A percentile compares a stretch with the other conserved stretches of the same genome.
Evolutionary conservation across 2,329 filamentous ascomycete species (phyloP).

Genomic region (Penicillium sp.): DNA sequence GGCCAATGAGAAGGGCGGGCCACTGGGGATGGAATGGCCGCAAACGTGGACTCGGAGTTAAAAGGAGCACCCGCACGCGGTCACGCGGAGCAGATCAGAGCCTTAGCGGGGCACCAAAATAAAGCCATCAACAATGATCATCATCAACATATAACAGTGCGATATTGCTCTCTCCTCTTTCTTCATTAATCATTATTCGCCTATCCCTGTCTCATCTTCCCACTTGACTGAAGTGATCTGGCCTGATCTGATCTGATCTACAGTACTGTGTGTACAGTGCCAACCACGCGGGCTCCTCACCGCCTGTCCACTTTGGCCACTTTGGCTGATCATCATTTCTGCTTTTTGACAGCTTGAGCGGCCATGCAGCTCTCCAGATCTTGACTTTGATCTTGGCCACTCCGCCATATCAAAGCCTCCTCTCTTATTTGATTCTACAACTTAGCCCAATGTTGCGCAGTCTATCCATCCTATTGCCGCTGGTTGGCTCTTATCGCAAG

Average conservation of each 20-base stretch:
- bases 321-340: neutral
- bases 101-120: neutral
- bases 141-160: slow-evolving; percentile 1
- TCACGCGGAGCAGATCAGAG: neutral
- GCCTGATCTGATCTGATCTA: too few species aligned
- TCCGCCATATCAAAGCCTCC: neutral
- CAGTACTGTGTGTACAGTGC: too few species aligned
- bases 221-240: too few species aligned
- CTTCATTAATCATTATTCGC: too few species aligned
- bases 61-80: slow-evolving; percentile 3
- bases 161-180: neutral
- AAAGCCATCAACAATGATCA: slow-evolving; percentile 1
- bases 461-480: slow-evolving; percentile 4
- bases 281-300: neutral
- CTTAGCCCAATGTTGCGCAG: neutral
- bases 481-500: slow-evolving; percentile 19
- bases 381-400: neutral
- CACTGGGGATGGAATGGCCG: slow-evolving; percentile 11
- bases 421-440: neutral
- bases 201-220: neutral
- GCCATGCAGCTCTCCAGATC: neutral
- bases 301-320: neutral
- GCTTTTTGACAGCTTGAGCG: neutral
- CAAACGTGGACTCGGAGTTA: slow-evolving; percentile 11
- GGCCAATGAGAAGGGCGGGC: slow-evolving; percentile 3